A percentile compares a stretch with the other conserved stretches of the same genome.
Conservation (phyloP, 2,329 filamentous ascomycete species). For the Rhynchosporium graminicola region DNA sequence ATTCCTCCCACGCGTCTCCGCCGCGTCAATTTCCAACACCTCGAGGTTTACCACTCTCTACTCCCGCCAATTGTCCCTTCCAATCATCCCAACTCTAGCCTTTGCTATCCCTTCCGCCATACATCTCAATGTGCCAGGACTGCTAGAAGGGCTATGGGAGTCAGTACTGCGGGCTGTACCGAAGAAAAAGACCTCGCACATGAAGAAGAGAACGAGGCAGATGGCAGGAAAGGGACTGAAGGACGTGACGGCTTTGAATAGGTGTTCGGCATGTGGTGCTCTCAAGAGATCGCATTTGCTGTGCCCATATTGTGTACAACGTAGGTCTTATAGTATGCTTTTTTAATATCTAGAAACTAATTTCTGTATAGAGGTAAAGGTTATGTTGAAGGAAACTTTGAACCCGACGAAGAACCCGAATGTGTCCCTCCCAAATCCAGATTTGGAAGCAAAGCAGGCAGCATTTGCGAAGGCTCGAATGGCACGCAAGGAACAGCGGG, state of each 20-base stretch:
- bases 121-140: constrained; percentile 60
- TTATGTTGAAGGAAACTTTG: constrained; percentile 33
- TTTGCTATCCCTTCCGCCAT: constrained; percentile 61
- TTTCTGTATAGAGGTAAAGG: constrained; percentile 36
- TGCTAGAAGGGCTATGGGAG: constrained; percentile 89
- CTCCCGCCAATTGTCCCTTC: constrained; percentile 48
- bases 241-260: constrained; percentile 84
- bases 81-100: constrained; percentile 55
- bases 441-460: too few species aligned
- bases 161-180: constrained; percentile 88
- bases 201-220: constrained; percentile 89
- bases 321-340: constrained; percentile 52
- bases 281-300: constrained; percentile 86
- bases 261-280: constrained; percentile 85
- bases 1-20: constrained; percentile 57
- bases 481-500: not conserved
- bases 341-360: constrained; percentile 20
- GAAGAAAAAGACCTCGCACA: constrained; percentile 98
- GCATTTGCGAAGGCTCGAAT: not conserved
- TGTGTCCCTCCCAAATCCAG: too few species aligned
- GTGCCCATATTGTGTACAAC: constrained; percentile 82
- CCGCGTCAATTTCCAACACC: constrained; percentile 45
- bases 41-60: constrained; percentile 49
- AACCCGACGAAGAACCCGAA: constrained; percentile 9
- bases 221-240: constrained; percentile 95